Percentiles rank a stretch among this genome's conserved stretches.
Evolutionary conservation across 805 yeast genomes (phyloP).

Genomic region (Barnettozyma vustinii): DNA sequence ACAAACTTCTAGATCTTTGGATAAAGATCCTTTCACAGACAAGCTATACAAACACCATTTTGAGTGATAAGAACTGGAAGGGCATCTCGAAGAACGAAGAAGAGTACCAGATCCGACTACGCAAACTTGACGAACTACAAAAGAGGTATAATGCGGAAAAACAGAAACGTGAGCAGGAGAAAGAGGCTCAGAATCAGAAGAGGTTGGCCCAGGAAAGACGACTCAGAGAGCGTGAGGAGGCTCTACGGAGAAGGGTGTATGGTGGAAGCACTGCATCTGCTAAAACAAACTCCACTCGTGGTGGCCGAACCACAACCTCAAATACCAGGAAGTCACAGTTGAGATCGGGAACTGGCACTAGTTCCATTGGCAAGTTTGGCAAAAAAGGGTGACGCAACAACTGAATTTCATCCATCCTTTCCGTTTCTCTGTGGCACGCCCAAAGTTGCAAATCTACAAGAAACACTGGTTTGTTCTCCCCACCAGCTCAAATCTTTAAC

Average conservation of each 20-base stretch:
- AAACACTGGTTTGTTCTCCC: too few relatives aligned
- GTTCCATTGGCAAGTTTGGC: neutral
- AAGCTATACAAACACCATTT: constrained; percentile 43
- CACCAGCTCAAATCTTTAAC: too few relatives aligned
- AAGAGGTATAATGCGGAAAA: constrained; percentile 22
- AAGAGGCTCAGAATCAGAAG: constrained; percentile 15
- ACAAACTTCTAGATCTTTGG: constrained; percentile 53
- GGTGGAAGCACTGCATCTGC: constrained; percentile 15
- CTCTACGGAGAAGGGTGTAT: constrained; percentile 25
- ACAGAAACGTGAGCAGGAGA: constrained; percentile 23
- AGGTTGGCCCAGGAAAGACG: constrained; percentile 17
- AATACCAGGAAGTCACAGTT: neutral
- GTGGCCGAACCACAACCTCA: neutral
- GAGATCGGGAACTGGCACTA: neutral
- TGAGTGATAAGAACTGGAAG: constrained; percentile 38
- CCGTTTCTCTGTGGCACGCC: too few relatives aligned
- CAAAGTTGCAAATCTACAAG: too few relatives aligned
- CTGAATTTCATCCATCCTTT: too few relatives aligned
- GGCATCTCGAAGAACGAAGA: constrained; percentile 26
- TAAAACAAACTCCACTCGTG: neutral
- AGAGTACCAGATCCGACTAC: constrained; percentile 21
- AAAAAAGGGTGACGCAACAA: neutral
- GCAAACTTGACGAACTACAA: constrained; percentile 26
- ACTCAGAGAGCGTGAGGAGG: constrained; percentile 24
- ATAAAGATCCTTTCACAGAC: constrained; percentile 58